Base-by-base conservation (phyloP, 2,329 filamentous ascomycete species). In the Metarhizium album region DNA sequence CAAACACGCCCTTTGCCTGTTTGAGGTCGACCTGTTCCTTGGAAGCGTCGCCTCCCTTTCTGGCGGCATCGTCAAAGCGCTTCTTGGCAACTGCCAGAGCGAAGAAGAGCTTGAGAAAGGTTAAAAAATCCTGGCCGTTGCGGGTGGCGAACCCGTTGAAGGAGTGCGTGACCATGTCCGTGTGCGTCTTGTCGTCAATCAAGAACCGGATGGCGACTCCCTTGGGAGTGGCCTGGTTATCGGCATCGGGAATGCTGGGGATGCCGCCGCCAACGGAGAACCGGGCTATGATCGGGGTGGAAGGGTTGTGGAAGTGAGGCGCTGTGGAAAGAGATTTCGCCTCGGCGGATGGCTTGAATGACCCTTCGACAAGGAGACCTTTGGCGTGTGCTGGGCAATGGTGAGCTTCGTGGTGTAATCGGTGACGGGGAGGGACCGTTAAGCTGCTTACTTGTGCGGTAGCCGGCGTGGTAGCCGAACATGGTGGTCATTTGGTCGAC, bases 291-390 rank as follows among this genome's bases (percentile, higher is more conserved):
- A 53, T 48, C 18, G 48, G 27, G 1, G 52, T 53, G 8, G 45
- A 48, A 11, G 52, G 31, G 16, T 45, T 31, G n/a, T 24, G 45
- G 27, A 53, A 53, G 24, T 53, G 52, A 24, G 48, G 43, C 6
- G 52, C 52, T 11, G 9, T 27, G 13, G 52, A 53, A 7, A 51
- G 31, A 6, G 47, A 16, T 37, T 51, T 51, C 16, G 52, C 52
- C n/a, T 53, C 45, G 16, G 40, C 18, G 18, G 48, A 43, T 22
- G 52, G 52, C 3, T 33, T 42, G 40, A 70, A 52, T 22, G 46
- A 38, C 2, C 51, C 51, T 20, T 29, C 18, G n/a, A 54, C 47
- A 24, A 54, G 47, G 20, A 54, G 14, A 4, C 53, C 51, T 33
- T 40, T 48, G 13, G 53, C 42, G 31, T 53, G 53, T 40, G 37